A percentile compares a stretch with the other conserved stretches of the same genome.
These are phyloP conservation scores for Scheffersomyces titani DNA, from an alignment of 1,139 yeast species.

Conservation along the genomic window DNA sequence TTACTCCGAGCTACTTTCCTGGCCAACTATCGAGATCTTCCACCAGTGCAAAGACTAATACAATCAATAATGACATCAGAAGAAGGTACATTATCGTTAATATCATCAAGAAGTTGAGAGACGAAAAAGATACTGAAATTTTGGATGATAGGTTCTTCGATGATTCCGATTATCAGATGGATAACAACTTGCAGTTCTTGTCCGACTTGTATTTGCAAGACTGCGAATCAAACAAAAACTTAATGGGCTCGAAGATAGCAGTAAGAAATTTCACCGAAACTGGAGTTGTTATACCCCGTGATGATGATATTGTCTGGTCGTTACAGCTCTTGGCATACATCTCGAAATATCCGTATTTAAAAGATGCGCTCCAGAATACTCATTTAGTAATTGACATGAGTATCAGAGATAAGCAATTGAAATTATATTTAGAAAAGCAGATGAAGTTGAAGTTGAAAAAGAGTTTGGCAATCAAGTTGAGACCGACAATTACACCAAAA, in stretches of 20 bases:
- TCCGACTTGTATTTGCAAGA: conserved; percentile 45
- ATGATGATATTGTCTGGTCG: conserved; percentile 93
- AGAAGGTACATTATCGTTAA: conserved; percentile 38
- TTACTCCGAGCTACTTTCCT: neutral
- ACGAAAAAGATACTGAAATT: conserved; percentile 38
- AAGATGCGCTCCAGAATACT: conserved; percentile 71
- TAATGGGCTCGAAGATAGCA: conserved; percentile 33
- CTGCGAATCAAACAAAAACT: conserved; percentile 27
- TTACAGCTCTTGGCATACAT: conserved; percentile 88
- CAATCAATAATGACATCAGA: conserved; percentile 33
- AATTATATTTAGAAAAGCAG: conserved; percentile 39
- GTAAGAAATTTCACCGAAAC: conserved; percentile 69
- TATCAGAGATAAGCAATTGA: conserved; percentile 46
- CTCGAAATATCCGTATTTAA: conserved; percentile 83
- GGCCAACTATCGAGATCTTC: neutral
- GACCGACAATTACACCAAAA: conserved; percentile 41
- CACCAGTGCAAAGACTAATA: conserved; percentile 10
- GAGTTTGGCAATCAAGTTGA: conserved; percentile 26
- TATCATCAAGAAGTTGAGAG: conserved; percentile 39
- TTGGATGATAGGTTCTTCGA: conserved; percentile 34
- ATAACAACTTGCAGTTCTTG: conserved; percentile 42
- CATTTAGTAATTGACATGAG: conserved; percentile 60
- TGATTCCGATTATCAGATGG: conserved; percentile 46
- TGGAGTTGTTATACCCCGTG: conserved; percentile 81
- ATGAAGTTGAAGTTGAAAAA: conserved; percentile 36